These are phyloP conservation scores for Hysterium pulicare DNA, from an alignment of 2,329 filamentous ascomycete genomes.

Conservation along the genomic window DNA sequence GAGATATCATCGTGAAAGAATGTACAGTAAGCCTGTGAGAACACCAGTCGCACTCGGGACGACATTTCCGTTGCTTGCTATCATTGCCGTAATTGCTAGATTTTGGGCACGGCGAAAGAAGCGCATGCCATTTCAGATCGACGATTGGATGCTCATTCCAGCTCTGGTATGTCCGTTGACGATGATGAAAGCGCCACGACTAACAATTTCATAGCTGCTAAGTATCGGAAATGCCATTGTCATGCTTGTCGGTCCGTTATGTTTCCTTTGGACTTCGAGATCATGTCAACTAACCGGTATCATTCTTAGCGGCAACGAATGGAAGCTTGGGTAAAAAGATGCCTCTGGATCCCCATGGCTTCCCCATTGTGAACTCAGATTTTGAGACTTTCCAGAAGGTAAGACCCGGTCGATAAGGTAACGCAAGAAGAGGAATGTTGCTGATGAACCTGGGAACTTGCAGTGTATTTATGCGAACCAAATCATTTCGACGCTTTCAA, in stretches of 20 bases:
- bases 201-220: not conserved
- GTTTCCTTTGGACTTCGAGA: not conserved
- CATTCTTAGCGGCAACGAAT: not conserved
- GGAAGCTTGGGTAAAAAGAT: constrained; percentile 1
- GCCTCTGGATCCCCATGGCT: not conserved
- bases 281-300: not conserved
- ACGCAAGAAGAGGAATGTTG: not conserved
- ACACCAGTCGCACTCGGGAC: constrained; percentile 2
- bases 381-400: constrained; percentile 2
- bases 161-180: not conserved
- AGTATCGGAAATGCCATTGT: constrained; percentile 1
- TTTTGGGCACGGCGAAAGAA: constrained; percentile 3
- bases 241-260: constrained; percentile 1
- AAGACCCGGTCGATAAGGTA: not conserved
- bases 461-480: constrained; percentile 4
- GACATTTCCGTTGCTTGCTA: constrained; percentile 3
- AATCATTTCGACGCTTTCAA: not conserved
- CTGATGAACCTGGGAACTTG: not conserved
- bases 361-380: not conserved
- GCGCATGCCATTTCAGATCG: not conserved
- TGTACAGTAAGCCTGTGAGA: not conserved
- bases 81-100: constrained; percentile 1
- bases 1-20: not conserved
- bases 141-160: constrained; percentile 5
- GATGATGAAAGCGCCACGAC: not conserved